A percentile compares a stretch with the other conserved stretches of the same genome.
Conservation (phyloP, 225 moss, liverwort and hornwort species). For the Pseudoscleropodium purum region DNA sequence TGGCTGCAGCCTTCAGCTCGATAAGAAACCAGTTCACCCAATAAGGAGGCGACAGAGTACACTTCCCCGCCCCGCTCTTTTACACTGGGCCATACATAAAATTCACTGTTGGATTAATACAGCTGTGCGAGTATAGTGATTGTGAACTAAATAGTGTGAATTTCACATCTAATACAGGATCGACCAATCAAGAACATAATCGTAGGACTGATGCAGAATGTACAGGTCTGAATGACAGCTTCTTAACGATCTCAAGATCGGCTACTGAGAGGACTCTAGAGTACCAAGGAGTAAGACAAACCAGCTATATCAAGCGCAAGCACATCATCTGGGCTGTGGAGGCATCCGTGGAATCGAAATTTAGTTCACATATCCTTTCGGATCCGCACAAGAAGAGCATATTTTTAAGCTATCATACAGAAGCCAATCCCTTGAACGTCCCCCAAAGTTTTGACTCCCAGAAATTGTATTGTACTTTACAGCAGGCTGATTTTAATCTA, state of each 20-base stretch:
- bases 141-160: background rate
- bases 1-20: constrained; percentile 85
- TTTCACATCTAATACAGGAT: background rate
- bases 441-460: background rate
- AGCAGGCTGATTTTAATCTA: background rate
- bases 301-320: background rate
- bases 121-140: background rate
- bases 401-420: background rate
- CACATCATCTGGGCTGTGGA: background rate
- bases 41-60: constrained; percentile 62
- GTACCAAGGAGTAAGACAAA: background rate
- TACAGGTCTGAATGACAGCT: background rate
- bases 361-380: background rate
- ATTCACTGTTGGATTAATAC: background rate
- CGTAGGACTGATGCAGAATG: background rate
- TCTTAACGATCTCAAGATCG: background rate
- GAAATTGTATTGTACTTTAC: background rate
- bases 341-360: background rate
- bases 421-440: background rate
- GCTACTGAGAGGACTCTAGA: background rate
- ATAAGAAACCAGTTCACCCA: constrained; percentile 83
- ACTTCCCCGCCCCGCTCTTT: constrained; percentile 62
- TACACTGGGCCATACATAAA: constrained; percentile 26
- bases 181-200: background rate
- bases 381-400: background rate